A percentile compares a stretch with the other conserved stretches of the same genome.
Conservation (phyloP, 305 asterid species). For the Ilex paraguariensis region DNA sequence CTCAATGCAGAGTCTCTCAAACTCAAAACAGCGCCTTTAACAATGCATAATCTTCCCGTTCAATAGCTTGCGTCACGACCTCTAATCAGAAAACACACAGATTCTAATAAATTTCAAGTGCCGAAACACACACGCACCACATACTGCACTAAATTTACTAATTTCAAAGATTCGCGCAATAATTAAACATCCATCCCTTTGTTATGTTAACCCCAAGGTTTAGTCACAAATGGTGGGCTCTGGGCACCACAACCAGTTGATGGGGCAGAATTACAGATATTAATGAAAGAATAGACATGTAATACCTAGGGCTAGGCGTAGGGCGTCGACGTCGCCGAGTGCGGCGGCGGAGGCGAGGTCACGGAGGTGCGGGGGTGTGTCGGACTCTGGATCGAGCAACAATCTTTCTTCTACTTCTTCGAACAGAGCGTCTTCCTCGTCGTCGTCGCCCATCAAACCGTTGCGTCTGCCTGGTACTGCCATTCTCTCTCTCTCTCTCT, state of each 20-base stretch:
- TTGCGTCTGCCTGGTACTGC: conserved; percentile 74
- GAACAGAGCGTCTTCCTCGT: conserved; percentile 50
- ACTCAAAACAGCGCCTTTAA: too few species aligned
- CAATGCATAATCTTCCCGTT: too few species aligned
- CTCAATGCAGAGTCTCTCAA: too few species aligned
- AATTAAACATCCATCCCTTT: too few species aligned
- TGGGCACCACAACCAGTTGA: too few species aligned
- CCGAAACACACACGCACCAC: too few species aligned
- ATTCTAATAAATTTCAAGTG: too few species aligned
- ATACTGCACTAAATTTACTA: too few species aligned
- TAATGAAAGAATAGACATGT: not conserved
- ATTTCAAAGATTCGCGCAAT: too few species aligned
- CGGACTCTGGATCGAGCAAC: conserved; percentile 40
- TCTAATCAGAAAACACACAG: too few species aligned
- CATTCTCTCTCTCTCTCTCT: conserved; percentile 33
- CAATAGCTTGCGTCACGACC: too few species aligned
- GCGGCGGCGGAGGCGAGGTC: conserved; percentile 69
- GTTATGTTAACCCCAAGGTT: too few species aligned
- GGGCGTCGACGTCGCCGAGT: conserved; percentile 61
- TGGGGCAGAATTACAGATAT: not conserved
- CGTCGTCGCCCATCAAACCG: conserved; percentile 48
- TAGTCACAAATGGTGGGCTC: not conserved
- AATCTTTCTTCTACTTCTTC: conserved; percentile 54
- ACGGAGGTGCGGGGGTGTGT: conserved; percentile 68
- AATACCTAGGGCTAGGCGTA: conserved; percentile 71